phyloP scores from a whole-genome alignment of 805 yeast genomes.

The Dipodascus geniculatus region DNA sequence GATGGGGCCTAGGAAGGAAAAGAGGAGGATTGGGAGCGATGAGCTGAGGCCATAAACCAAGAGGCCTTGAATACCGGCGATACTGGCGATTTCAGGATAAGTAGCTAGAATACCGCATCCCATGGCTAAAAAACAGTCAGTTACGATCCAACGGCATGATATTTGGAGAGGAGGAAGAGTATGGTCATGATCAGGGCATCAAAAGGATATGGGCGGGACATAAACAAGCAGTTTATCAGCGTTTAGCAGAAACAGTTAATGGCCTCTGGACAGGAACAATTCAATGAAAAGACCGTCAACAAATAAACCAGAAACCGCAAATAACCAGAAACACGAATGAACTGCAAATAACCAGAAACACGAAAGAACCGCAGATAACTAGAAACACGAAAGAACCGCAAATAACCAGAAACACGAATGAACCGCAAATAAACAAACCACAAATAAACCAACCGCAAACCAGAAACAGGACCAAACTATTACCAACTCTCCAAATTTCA shows the following conservation, averaged over 20 bases:
- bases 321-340: no score
- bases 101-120: conserved; percentile 85
- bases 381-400: no score
- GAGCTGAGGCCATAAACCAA: conserved; percentile 71
- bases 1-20: conserved; percentile 72
- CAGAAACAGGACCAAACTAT: no score
- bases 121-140: conserved; percentile 38
- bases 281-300: no score
- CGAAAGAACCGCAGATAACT: no score
- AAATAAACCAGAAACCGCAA: no score
- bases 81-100: conserved; percentile 75
- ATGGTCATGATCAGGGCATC: conserved; percentile 2
- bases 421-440: no score
- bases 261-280: no score
- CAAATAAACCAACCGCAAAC: no score
- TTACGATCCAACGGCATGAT: background rate
- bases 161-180: background rate
- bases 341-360: no score
- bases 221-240: conserved; percentile 5
- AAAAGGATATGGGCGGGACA: conserved; percentile 3
- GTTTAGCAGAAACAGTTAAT: conserved; percentile 1
- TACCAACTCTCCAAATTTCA: conserved; percentile 5
- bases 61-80: conserved; percentile 79
- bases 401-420: no score
- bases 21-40: conserved; percentile 74